Conservation (phyloP, 2,329 filamentous ascomycete genomes). For the Stenocarpella maydis region DNA sequence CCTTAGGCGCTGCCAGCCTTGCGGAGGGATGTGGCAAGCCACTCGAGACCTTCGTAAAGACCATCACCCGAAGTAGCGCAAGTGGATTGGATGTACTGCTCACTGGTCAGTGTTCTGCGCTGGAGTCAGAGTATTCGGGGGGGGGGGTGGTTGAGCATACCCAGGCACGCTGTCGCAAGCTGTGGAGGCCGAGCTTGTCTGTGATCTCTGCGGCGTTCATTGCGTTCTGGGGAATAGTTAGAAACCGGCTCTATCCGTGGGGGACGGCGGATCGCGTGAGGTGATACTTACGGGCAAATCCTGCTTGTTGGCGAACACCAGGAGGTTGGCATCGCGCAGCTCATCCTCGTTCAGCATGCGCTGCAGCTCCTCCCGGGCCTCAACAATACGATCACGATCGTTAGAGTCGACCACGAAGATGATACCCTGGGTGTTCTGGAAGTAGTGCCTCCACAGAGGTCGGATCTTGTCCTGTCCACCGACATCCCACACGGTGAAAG, state of each 20-base stretch:
- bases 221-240: constrained; percentile 75
- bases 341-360: constrained; percentile 99
- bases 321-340: constrained; percentile 93
- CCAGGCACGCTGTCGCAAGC: constrained; percentile 97
- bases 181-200: constrained; percentile 99
- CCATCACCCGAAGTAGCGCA: constrained; percentile 98
- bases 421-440: constrained; percentile 99
- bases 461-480: constrained; percentile 99
- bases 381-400: constrained; percentile 96
- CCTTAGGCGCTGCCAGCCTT: constrained; percentile 71
- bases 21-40: constrained; percentile 84
- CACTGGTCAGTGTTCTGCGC: constrained; percentile 29
- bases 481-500: constrained; percentile 99
- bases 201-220: constrained; percentile 99
- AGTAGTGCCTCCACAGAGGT: constrained; percentile 99
- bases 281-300: constrained; percentile 83
- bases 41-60: constrained; percentile 99
- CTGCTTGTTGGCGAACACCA: constrained; percentile 99
- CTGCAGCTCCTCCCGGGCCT: constrained; percentile 95
- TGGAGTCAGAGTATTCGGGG: not conserved
- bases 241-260: constrained; percentile 30
- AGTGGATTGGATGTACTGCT: constrained; percentile 97
- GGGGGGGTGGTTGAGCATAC: constrained; percentile 66
- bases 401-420: constrained; percentile 99
- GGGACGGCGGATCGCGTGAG: not conserved